A percentile compares a stretch with the other conserved stretches of the same genome.
Conservation (phyloP, 75 land plant genomes). For the Larix kaempferi region DNA sequence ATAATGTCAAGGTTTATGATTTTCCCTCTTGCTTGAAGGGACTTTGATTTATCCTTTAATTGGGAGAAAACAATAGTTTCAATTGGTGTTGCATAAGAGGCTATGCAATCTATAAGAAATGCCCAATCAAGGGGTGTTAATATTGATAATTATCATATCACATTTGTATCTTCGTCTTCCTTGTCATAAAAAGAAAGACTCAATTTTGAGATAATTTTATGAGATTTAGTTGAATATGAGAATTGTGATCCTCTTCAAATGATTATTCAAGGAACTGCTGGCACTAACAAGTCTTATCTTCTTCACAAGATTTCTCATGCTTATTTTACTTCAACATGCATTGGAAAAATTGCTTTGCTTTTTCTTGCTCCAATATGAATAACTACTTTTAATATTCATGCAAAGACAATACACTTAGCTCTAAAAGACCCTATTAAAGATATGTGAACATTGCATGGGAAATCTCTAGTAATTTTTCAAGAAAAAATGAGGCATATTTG, state of each 20-base stretch:
- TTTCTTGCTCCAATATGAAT: too few relatives aligned
- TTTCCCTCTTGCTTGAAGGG: too few relatives aligned
- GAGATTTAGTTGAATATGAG: not conserved
- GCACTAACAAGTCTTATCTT: not conserved
- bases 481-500: too few relatives aligned
- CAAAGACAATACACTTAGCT: too few relatives aligned
- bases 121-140: not conserved
- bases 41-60: too few relatives aligned
- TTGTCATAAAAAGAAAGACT: not conserved
- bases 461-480: too few relatives aligned
- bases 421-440: too few relatives aligned
- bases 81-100: not conserved
- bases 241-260: not conserved
- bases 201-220: not conserved
- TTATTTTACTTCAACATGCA: too few relatives aligned
- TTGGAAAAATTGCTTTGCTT: too few relatives aligned
- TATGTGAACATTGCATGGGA: too few relatives aligned
- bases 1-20: too few relatives aligned
- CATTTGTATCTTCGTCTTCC: not conserved
- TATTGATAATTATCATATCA: not conserved
- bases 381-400: too few relatives aligned
- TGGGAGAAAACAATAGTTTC: not conserved
- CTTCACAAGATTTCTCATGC: not conserved
- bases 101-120: not conserved
- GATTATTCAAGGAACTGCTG: not conserved